Evolutionary conservation across 2,329 filamentous ascomycete species (phyloP).

Genomic region (Nemania sp.): DNA sequence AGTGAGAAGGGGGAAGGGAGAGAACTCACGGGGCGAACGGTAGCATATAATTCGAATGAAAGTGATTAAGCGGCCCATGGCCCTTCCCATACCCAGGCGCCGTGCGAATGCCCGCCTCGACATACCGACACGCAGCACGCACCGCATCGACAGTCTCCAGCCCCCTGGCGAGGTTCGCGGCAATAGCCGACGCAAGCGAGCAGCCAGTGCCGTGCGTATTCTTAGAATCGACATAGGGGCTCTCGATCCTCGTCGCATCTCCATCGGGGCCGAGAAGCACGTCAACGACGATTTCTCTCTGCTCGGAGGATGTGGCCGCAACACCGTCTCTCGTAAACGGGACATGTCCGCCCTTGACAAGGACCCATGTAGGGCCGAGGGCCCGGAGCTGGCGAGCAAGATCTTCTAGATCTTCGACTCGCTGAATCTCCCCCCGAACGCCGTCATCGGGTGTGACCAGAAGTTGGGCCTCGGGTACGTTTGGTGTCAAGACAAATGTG

Average conservation of each 20-base stretch:
- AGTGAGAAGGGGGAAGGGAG: not conserved
- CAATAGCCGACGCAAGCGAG: slow-evolving; percentile 83
- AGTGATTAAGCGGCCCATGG: slow-evolving; percentile 76
- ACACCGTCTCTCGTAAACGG: slow-evolving; percentile 69
- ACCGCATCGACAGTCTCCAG: slow-evolving; percentile 62
- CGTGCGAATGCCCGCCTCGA: slow-evolving; percentile 70
- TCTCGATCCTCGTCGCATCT: slow-evolving; percentile 66
- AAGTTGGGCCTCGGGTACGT: slow-evolving; percentile 27
- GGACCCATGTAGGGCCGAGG: slow-evolving; percentile 76
- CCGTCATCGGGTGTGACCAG: slow-evolving; percentile 43
- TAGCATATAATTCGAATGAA: slow-evolving; percentile 69
- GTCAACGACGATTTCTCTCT: slow-evolving; percentile 73
- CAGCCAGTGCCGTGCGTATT: slow-evolving; percentile 97
- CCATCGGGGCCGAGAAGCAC: slow-evolving; percentile 65
- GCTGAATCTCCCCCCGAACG: slow-evolving; percentile 48
- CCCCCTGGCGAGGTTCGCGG: slow-evolving; percentile 69
- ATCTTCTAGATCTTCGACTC: slow-evolving; percentile 66
- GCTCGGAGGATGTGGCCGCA: slow-evolving; percentile 59
- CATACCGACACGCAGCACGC: slow-evolving; percentile 68
- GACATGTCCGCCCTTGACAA: slow-evolving; percentile 90
- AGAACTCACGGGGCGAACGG: slow-evolving; percentile 66
- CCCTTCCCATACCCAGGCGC: slow-evolving; percentile 67
- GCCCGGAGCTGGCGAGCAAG: slow-evolving; percentile 67
- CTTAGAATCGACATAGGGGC: slow-evolving; percentile 69
- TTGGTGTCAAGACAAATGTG: slow-evolving; percentile 50